Evolutionary conservation across 1,139 yeast species (phyloP), one percentile per base, ranked within the genome.

Genomic region (Blastobotrys serpentis): DNA sequence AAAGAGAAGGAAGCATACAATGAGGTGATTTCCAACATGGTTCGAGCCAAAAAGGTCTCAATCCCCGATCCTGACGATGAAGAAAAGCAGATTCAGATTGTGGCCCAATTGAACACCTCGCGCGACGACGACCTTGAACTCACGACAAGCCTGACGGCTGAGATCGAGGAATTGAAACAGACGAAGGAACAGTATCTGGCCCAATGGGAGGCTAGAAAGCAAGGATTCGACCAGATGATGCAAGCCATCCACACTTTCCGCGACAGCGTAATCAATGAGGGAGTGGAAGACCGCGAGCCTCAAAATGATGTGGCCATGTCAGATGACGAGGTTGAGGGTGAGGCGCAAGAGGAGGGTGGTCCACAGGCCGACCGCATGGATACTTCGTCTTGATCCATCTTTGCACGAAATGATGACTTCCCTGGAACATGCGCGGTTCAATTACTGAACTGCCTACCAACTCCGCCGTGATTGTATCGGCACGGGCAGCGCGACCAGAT

Each of bases 1-100:
- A 47, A 52, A 5, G 63, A 65, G 42, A 51, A 57, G 23, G 61
- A 62, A 42, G 63, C 63, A 30, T 60, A 61, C 50, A 59, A 59
- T 43, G 48, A 50, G 18, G 53, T 66, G 37, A 58, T 62, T 8
- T 62, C 59, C 32, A 56, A 53, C 8, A 58, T 57, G 59, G 53
- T 54, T 14, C 51, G 53, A 17, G 55, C 61, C 4, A 59, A 60
- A 43, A 57, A 57, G 41, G 60, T 62, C 17, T 45, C 44, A 10
- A 48, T 56, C 2, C 33, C 44, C 2, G 36, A 30, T 6, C 49
- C 43, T 10, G 55, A 47, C 14, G 54, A 45, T 5, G 48, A 36
- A 19, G 47, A 45, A 10, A 43, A 46, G 18, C 36, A 26, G 41
- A 48, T 50, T 13, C 53, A 58, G 2, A 57, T 59, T 8, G 52